phyloP scores from a whole-genome alignment of 1,284 basidiomycete genomes.

The Puccinia polysora region DNA sequence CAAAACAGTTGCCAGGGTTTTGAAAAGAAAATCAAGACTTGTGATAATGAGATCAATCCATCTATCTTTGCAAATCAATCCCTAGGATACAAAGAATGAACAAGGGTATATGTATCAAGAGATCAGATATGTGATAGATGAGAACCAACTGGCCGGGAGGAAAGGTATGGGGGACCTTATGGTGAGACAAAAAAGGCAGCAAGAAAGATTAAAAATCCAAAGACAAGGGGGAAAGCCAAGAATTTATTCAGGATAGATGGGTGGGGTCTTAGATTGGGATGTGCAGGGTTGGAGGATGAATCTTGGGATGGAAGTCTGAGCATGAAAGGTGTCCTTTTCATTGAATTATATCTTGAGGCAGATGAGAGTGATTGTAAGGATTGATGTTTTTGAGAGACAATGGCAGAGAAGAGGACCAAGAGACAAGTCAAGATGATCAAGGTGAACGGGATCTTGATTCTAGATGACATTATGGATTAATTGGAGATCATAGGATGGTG shows the following conservation, averaged over 20 bases:
- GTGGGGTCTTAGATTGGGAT: conserved; percentile 1
- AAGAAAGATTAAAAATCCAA: conserved; percentile 2
- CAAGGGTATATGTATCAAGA: conserved; percentile 1
- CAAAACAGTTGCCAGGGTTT: conserved; percentile 74
- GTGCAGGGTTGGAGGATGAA: background rate
- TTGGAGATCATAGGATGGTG: background rate
- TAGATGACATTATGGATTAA: background rate
- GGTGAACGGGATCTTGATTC: conserved; percentile 59
- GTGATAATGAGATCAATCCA: conserved; percentile 66
- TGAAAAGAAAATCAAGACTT: conserved; percentile 70
- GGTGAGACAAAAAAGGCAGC: background rate
- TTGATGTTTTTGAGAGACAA: conserved; percentile 64
- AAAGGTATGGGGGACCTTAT: background rate
- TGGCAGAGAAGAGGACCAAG: conserved; percentile 56
- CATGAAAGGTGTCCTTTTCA: background rate
- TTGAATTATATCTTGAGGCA: background rate
- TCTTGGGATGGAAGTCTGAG: conserved; percentile 12
- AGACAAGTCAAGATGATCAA: conserved; percentile 58
- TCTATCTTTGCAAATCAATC: conserved; percentile 63
- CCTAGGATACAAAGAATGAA: conserved; percentile 56
- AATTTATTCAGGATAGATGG: conserved; percentile 53
- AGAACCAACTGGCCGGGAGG: too few relatives aligned
- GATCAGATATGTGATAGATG: background rate
- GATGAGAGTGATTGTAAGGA: conserved; percentile 60
- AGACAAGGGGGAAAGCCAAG: conserved; percentile 49